Conservation (phyloP, 2,329 filamentous ascomycete genomes). For the Claviceps purpurea region DNA sequence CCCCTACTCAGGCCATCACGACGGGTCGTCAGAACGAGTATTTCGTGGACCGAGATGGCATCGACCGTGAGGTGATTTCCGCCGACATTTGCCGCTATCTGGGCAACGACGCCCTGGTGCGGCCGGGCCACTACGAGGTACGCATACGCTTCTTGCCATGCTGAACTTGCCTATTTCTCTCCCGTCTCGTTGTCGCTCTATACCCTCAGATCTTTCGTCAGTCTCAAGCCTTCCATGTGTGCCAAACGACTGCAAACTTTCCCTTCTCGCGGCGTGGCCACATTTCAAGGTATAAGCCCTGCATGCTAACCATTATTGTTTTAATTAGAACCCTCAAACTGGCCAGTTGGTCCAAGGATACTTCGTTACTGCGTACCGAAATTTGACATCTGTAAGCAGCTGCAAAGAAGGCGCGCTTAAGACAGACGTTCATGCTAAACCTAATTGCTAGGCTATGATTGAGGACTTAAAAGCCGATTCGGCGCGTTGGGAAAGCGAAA, state of each 20-base stretch:
- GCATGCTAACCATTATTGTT: neutral
- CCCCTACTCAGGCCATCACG: conserved; percentile 22
- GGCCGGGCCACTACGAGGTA: conserved; percentile 63
- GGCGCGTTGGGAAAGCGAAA: conserved; percentile 47
- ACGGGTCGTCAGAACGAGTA: conserved; percentile 56
- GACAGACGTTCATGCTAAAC: neutral
- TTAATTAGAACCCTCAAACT: conserved; percentile 35
- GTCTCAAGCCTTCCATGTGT: too few relatives aligned
- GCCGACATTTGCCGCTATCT: conserved; percentile 75
- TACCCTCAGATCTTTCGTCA: neutral
- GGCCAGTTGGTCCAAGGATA: conserved; percentile 55
- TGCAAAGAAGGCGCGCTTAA: neutral
- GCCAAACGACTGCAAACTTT: neutral
- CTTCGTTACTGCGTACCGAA: conserved; percentile 67
- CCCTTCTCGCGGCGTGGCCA: neutral
- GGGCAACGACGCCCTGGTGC: conserved; percentile 68
- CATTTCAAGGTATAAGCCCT: neutral
- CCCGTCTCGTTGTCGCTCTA: neutral
- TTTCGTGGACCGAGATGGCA: conserved; percentile 67
- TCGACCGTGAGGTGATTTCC: conserved; percentile 73
- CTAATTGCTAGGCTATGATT: conserved; percentile 41
- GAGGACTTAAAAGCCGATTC: conserved; percentile 50
- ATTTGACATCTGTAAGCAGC: conserved; percentile 57
- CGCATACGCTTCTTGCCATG: conserved; percentile 4
- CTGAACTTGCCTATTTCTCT: neutral